phyloP scores from a whole-genome alignment of 768 basidiomycete genomes.

The Ephemerocybe angulata region DNA sequence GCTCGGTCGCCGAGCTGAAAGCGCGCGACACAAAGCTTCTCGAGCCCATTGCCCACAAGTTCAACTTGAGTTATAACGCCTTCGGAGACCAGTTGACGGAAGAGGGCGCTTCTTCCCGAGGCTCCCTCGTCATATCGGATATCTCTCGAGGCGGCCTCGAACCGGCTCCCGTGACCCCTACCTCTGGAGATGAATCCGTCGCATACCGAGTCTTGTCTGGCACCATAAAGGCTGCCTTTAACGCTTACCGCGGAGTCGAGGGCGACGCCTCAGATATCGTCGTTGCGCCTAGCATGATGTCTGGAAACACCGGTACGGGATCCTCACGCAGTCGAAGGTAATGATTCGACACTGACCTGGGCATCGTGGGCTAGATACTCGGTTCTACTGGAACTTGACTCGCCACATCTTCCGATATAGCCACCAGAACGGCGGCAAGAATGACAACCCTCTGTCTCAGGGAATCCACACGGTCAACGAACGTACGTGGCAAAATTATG shows the following conservation, averaged over 20 bases:
- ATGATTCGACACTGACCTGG: not conserved
- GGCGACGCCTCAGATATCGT: conserved; percentile 22
- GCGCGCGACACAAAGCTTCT: conserved; percentile 45
- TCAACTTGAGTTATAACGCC: conserved; percentile 57
- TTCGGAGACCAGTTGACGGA: conserved; percentile 41
- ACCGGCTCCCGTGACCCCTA: conserved; percentile 63
- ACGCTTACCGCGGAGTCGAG: conserved; percentile 31
- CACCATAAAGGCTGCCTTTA: conserved; percentile 60
- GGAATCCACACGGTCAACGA: conserved; percentile 74
- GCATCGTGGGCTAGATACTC: conserved; percentile 46
- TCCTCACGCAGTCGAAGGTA: conserved; percentile 2
- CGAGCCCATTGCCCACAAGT: conserved; percentile 41
- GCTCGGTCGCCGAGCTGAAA: conserved; percentile 44
- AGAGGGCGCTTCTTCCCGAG: conserved; percentile 31
- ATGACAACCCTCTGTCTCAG: conserved; percentile 24
- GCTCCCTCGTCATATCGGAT: conserved; percentile 49
- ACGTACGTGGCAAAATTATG: conserved; percentile 36
- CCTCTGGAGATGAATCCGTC: conserved; percentile 35
- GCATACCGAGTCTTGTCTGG: conserved; percentile 56
- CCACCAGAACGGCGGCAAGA: conserved; percentile 37
- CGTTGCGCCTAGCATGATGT: conserved; percentile 53
- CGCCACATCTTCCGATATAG: conserved; percentile 68
- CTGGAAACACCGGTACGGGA: conserved; percentile 52
- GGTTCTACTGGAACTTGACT: conserved; percentile 55
- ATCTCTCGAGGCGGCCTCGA: conserved; percentile 51